Evolutionary conservation across 2,329 filamentous ascomycete genomes (phyloP).

Genomic region (Penicillium aurantiogriseum): DNA sequence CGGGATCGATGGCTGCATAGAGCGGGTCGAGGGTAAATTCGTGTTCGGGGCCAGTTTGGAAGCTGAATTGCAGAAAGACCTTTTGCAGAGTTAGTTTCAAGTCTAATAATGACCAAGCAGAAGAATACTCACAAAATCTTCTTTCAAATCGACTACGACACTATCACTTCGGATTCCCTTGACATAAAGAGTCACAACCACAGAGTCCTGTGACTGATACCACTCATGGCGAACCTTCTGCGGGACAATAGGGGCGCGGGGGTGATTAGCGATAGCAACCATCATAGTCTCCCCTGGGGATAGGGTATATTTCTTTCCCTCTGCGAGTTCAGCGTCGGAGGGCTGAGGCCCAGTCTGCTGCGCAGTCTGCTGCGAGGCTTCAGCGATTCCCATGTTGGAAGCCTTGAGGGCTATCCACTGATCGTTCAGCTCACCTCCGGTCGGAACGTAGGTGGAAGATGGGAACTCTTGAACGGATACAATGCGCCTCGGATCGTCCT

Average conservation of each 20-base stretch:
- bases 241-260: slow-evolving; percentile 29
- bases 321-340: neutral
- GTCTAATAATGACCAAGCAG: neutral
- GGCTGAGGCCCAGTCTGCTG: neutral
- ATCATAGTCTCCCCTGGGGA: neutral
- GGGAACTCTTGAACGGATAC: slow-evolving; percentile 56
- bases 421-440: slow-evolving; percentile 27
- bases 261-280: neutral
- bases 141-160: slow-evolving; percentile 53
- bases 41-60: slow-evolving; percentile 53
- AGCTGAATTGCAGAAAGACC: slow-evolving; percentile 60
- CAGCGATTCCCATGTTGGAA: slow-evolving; percentile 10
- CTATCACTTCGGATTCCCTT: slow-evolving; percentile 62
- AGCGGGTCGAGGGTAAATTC: slow-evolving; percentile 66
- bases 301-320: neutral
- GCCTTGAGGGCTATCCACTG: slow-evolving; percentile 34
- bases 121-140: slow-evolving; percentile 42
- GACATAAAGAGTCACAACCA: slow-evolving; percentile 64
- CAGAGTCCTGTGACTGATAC: slow-evolving; percentile 62
- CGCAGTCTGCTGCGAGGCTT: neutral
- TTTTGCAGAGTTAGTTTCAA: slow-evolving; percentile 24
- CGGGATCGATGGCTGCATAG: slow-evolving; percentile 62
- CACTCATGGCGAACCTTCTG: slow-evolving; percentile 67
- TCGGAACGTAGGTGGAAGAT: slow-evolving; percentile 45
- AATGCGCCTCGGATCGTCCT: slow-evolving; percentile 49